These are phyloP conservation scores for Xanthoparmelia taractica DNA, from an alignment of 495 filamentous ascomycete species.

Conservation along the genomic window DNA sequence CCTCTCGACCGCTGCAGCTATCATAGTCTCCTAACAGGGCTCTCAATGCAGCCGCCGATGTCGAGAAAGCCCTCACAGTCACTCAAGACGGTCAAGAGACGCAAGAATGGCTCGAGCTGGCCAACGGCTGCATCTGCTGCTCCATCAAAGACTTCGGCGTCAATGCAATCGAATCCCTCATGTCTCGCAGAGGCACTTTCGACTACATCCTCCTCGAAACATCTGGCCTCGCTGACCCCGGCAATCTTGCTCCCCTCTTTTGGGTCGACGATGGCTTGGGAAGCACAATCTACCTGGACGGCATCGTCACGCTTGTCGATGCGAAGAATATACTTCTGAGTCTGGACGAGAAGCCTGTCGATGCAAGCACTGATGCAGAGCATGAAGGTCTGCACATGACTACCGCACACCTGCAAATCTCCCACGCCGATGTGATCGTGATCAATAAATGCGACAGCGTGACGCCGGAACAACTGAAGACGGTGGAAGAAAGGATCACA, in stretches of 20 bases:
- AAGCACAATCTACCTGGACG: slow-evolving; percentile 90
- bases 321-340: slow-evolving; percentile 81
- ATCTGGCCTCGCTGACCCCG: slow-evolving; percentile 89
- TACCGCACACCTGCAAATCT: slow-evolving; percentile 91
- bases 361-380: slow-evolving; percentile 43
- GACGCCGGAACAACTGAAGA: slow-evolving; percentile 54
- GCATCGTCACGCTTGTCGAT: slow-evolving; percentile 92
- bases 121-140: slow-evolving; percentile 97
- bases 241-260: slow-evolving; percentile 91
- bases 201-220: slow-evolving; percentile 98
- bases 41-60: slow-evolving; percentile 61
- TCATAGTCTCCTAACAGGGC: background rate
- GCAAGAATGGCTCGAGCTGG: slow-evolving; percentile 91
- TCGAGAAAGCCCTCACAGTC: slow-evolving; percentile 87
- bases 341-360: slow-evolving; percentile 57
- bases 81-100: slow-evolving; percentile 78
- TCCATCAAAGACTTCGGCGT: slow-evolving; percentile 95
- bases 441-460: slow-evolving; percentile 94
- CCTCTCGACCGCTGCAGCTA: background rate
- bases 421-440: slow-evolving; percentile 91
- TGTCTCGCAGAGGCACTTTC: slow-evolving; percentile 86
- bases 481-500: slow-evolving; percentile 56
- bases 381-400: slow-evolving; percentile 62
- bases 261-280: slow-evolving; percentile 95
- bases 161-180: slow-evolving; percentile 88